Evolutionary conservation across 257 asterid genomes (phyloP).

Genomic region (Penstemon newberryi): DNA sequence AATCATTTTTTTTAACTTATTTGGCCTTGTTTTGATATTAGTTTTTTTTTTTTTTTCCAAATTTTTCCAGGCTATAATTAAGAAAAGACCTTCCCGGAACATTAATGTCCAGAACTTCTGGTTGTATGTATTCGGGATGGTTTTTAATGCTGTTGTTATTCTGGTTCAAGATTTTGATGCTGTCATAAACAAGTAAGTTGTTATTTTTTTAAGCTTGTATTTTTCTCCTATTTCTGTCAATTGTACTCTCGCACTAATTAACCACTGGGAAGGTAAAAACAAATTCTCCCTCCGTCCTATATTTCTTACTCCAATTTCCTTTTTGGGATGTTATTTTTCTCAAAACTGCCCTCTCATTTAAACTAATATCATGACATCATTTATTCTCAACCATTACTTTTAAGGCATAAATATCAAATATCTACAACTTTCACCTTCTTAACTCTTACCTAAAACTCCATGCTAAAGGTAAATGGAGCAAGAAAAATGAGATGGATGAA

Average conservation of each 20-base stretch:
- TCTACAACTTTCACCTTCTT: no score
- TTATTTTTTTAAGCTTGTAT: conserved; percentile 8
- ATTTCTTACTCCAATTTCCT: no score
- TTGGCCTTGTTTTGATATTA: conserved; percentile 28
- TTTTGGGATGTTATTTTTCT: no score
- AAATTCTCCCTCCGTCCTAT: no score
- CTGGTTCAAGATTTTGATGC: conserved; percentile 90
- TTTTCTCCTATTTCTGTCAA: conserved; percentile 11
- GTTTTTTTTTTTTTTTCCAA: background rate
- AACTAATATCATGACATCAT: no score
- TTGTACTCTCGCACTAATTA: background rate
- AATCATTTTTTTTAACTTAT: conserved; percentile 1
- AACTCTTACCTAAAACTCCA: no score
- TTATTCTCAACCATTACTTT: no score
- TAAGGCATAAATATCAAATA: no score
- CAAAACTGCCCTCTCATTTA: no score
- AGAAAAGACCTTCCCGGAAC: conserved; percentile 92
- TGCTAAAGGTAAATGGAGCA: no score
- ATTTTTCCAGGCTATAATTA: conserved; percentile 73
- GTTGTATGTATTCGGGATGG: conserved; percentile 98
- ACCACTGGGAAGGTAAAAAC: background rate
- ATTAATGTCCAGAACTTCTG: conserved; percentile 98
- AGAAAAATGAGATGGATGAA: background rate
- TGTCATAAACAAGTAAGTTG: conserved; percentile 75
- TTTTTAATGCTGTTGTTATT: conserved; percentile 84